Conservation (phyloP, 192 early-diverging fungal genomes). For the Coemansia sp. region DNA sequence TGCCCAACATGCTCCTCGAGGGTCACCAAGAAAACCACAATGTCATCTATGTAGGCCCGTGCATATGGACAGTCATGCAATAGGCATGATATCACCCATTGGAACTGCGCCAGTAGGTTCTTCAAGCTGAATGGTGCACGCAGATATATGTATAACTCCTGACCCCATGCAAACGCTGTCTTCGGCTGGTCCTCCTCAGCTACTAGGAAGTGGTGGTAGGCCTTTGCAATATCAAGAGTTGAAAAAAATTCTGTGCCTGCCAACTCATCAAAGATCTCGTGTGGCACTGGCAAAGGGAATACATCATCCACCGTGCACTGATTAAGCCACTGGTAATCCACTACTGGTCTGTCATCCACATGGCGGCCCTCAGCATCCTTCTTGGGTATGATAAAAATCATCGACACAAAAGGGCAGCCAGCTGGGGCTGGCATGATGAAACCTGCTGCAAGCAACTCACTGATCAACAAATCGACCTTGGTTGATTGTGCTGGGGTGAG, state of each 20-base stretch:
- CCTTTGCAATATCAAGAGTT: slow-evolving; percentile 4
- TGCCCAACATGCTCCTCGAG: too few species aligned
- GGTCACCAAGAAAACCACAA: too few species aligned
- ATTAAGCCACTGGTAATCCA: slow-evolving; percentile 3
- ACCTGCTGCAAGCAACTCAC: not conserved
- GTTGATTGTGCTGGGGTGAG: not conserved
- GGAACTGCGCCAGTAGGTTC: not conserved
- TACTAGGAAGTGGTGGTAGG: slow-evolving; percentile 3
- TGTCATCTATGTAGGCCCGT: not conserved
- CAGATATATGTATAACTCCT: not conserved
- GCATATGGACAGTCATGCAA: not conserved
- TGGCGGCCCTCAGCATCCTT: not conserved
- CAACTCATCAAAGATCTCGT: not conserved
- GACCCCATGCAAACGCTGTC: slow-evolving; percentile 5
- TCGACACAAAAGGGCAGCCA: not conserved
- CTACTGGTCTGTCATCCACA: not conserved
- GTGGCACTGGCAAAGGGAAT: slow-evolving; percentile 2
- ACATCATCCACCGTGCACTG: not conserved
- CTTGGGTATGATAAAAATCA: slow-evolving; percentile 8
- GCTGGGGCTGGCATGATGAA: slow-evolving; percentile 8
- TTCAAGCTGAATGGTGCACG: not conserved
- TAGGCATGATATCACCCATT: not conserved
- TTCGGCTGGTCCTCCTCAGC: slow-evolving; percentile 4
- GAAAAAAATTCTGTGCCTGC: slow-evolving; percentile 1
- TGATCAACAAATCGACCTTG: not conserved